phyloP scores from a whole-genome alignment of 2,329 filamentous ascomycete species.

The Dothideomycetes sp. region DNA sequence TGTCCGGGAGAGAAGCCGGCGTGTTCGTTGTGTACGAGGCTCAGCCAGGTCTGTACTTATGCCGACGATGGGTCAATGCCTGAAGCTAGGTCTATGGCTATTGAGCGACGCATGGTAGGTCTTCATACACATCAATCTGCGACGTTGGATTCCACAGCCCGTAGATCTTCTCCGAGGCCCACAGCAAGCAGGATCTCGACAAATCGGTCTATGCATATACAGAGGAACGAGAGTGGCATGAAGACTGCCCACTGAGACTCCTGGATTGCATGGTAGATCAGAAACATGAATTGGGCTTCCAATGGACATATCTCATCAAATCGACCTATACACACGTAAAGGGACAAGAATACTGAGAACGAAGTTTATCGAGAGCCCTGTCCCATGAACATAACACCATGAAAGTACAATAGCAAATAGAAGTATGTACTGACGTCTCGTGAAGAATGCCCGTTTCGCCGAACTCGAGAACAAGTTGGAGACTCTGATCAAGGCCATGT shows the following conservation, averaged over 20 bases:
- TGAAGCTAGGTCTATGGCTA: conserved; percentile 2
- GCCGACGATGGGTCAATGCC: conserved; percentile 7
- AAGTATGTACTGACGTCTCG: neutral
- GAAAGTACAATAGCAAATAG: too few species aligned
- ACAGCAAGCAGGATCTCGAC: too few species aligned
- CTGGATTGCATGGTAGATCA: too few species aligned
- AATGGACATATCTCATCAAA: too few species aligned
- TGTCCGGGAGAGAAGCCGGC: conserved; percentile 12
- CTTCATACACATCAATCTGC: too few species aligned
- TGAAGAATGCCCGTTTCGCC: conserved; percentile 8
- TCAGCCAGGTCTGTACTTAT: conserved; percentile 8
- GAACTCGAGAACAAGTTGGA: conserved; percentile 6
- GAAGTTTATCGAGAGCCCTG: neutral
- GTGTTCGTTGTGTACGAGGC: conserved; percentile 4
- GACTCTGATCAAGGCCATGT: conserved; percentile 6
- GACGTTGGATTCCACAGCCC: too few species aligned
- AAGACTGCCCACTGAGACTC: too few species aligned
- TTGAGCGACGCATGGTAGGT: conserved; percentile 12
- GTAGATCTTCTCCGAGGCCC: too few species aligned
- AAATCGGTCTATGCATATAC: too few species aligned
- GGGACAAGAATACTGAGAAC: neutral
- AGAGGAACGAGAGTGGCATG: too few species aligned
- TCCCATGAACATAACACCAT: neutral
- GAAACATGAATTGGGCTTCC: too few species aligned
- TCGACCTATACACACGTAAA: too few species aligned